Evolutionary conservation across 73 alveolate genomes (phyloP).

Genomic region (Symbiodinium pilosum): DNA sequence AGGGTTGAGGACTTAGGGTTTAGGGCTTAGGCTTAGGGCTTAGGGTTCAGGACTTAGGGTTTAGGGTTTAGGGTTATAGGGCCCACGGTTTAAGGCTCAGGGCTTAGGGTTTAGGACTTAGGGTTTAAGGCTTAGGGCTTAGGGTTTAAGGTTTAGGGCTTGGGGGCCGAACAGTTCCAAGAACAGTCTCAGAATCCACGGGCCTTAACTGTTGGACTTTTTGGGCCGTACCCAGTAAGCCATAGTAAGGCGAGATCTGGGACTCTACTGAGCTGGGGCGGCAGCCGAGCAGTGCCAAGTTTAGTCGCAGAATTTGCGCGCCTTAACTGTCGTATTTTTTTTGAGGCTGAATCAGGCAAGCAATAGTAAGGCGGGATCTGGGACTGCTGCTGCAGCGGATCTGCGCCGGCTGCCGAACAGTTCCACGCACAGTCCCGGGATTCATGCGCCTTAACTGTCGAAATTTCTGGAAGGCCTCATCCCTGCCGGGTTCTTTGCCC

Average conservation of each 20-base stretch:
- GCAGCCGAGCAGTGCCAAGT: neutral
- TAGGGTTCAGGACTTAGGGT: too few relatives aligned
- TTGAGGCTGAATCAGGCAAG: neutral
- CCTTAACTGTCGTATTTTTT: neutral
- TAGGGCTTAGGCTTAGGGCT: too few relatives aligned
- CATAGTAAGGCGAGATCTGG: neutral
- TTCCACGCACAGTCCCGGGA: neutral
- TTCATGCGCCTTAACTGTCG: neutral
- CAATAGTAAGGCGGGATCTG: neutral
- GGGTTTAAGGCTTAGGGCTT: too few relatives aligned
- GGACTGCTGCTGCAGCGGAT: neutral
- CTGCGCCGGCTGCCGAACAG: neutral
- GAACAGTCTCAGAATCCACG: neutral
- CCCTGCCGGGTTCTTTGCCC: too few relatives aligned
- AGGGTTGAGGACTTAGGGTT: too few relatives aligned
- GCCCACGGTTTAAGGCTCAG: too few relatives aligned
- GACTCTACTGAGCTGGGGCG: neutral
- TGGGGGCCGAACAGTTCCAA: neutral
- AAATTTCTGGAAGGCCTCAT: neutral
- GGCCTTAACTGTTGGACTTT: neutral
- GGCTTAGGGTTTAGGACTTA: too few relatives aligned
- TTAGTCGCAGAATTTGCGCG: neutral
- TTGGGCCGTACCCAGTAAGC: neutral
- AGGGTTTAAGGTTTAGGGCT: too few relatives aligned
- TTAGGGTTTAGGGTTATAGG: too few relatives aligned